Evolutionary conservation across 2,329 filamentous ascomycete species (phyloP), one percentile per base, ranked within the genome.

Genomic region (Raffaelea albimanens): DNA sequence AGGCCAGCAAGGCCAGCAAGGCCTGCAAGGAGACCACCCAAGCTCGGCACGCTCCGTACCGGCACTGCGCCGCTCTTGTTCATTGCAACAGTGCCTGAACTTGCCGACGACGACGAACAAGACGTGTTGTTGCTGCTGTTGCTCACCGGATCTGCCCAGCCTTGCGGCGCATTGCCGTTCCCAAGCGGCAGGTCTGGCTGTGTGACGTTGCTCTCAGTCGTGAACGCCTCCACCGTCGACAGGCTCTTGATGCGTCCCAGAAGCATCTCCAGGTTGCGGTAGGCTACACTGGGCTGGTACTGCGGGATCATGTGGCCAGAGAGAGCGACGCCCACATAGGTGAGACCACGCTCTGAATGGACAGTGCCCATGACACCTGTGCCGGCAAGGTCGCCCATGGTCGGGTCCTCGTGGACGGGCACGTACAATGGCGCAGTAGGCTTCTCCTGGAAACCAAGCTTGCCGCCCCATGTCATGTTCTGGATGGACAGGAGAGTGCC

Each of bases 401-500:
- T 55, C 46, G 52, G 63, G 7, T 29, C 25, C 7, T 29, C 7
- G 55, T 82, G 78, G 58, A 78, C 81, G 0, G 85, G 85, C 0
- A 89, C 82, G 59, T 77, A 87, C 58, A 87, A 82, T 2, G 80
- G 78, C 45, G 79, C 72, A 1, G 60, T 60, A 0, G 85, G 86
- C 1, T 66, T 62, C 1, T 63, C 59, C 53, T 81, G 75, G 69
- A 91, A 90, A 0, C 86, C 87, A 44, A 84, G 76, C 40, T 71
- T 61, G 4, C 85, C 85, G 49, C 78, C 78, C 80, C 81, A 91
- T 0, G 84, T 89, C 80, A 90, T 87, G 67, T 89, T 89, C 59
- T 91, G 85, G 50, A 90, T 81, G 1, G 75, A 74, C 8, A 87
- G 67, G 1, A 91, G 69, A 0, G 84, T 84, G 16, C 85, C 85